These are phyloP conservation scores for Tranzscheliella williamsii DNA, from an alignment of 1,284 basidiomycete genomes.

Conservation along the genomic window DNA sequence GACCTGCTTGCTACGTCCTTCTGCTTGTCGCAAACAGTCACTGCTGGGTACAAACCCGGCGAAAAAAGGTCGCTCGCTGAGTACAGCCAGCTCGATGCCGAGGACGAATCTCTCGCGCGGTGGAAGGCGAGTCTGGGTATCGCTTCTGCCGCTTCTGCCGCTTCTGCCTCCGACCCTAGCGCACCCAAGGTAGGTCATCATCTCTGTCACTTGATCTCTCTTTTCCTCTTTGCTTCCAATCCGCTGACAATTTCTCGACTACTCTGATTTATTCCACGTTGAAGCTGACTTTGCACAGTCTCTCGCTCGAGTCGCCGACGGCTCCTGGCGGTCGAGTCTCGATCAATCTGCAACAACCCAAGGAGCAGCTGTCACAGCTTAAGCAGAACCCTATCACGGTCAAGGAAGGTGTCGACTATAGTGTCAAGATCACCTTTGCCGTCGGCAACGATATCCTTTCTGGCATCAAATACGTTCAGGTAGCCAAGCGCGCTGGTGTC, in stretches of 20 bases:
- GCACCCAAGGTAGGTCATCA: conserved; percentile 44
- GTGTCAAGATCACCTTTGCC: conserved; percentile 78
- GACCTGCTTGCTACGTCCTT: background rate
- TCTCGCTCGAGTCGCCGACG: conserved; percentile 63
- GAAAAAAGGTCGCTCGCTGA: conserved; percentile 65
- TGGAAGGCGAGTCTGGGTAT: conserved; percentile 91
- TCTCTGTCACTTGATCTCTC: no score
- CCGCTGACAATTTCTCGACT: background rate
- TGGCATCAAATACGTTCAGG: conserved; percentile 75
- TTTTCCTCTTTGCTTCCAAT: background rate
- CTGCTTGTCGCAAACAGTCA: conserved; percentile 31
- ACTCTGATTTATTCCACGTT: background rate
- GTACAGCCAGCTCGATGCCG: conserved; percentile 71
- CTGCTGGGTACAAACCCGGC: conserved; percentile 60
- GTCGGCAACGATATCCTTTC: conserved; percentile 79
- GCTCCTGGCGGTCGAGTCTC: conserved; percentile 61
- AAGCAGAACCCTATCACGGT: conserved; percentile 69
- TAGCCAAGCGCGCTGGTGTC: conserved; percentile 76
- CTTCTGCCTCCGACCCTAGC: conserved; percentile 57
- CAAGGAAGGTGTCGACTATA: conserved; percentile 69
- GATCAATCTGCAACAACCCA: conserved; percentile 64
- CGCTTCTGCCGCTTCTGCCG: conserved; percentile 64
- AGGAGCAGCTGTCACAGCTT: conserved; percentile 62
- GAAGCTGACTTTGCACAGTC: conserved; percentile 54
- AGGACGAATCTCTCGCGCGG: conserved; percentile 76